Percentiles rank a stretch among this genome's conserved stretches.
These are phyloP conservation scores for Penicillium cosmopolitanum DNA, from an alignment of 495 filamentous ascomycete genomes.

Conservation along the genomic window DNA sequence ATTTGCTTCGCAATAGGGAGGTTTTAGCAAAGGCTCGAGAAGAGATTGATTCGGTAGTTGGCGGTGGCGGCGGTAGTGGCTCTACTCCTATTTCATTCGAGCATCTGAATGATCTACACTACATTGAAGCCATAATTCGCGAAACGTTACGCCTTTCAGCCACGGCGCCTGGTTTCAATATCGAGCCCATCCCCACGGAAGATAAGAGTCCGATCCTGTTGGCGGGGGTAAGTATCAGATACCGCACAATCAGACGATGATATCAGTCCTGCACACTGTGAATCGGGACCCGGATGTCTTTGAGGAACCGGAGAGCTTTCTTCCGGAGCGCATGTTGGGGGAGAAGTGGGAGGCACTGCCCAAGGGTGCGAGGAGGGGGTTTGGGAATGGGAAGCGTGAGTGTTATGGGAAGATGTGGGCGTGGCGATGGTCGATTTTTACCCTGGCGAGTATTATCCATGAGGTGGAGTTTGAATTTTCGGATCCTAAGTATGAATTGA, in stretches of 20 bases:
- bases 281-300: conserved; percentile 73
- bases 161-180: conserved; percentile 67
- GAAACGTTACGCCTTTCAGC: conserved; percentile 73
- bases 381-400: conserved; percentile 70
- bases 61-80: conserved; percentile 10
- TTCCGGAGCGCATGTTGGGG: conserved; percentile 70
- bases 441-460: conserved; percentile 44
- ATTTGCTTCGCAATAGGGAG: conserved; percentile 39
- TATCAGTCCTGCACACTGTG: conserved; percentile 63
- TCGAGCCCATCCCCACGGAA: conserved; percentile 54
- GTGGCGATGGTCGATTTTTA: conserved; percentile 58
- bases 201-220: conserved; percentile 54
- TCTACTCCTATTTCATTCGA: conserved; percentile 40
- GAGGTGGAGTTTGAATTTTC: conserved; percentile 49
- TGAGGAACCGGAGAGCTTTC: conserved; percentile 65
- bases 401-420: conserved; percentile 71
- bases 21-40: conserved; percentile 36
- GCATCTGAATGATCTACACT: conserved; percentile 67
- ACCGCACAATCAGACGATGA: conserved; percentile 61
- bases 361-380: conserved; percentile 63
- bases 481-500: conserved; percentile 44
- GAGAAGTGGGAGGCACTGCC: conserved; percentile 64
- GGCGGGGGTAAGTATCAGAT: conserved; percentile 71
- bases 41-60: conserved; percentile 39
- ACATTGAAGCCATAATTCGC: conserved; percentile 67